phyloP scores from a whole-genome alignment of 2,329 filamentous ascomycete species.

The Hymenoscyphus scutula region DNA sequence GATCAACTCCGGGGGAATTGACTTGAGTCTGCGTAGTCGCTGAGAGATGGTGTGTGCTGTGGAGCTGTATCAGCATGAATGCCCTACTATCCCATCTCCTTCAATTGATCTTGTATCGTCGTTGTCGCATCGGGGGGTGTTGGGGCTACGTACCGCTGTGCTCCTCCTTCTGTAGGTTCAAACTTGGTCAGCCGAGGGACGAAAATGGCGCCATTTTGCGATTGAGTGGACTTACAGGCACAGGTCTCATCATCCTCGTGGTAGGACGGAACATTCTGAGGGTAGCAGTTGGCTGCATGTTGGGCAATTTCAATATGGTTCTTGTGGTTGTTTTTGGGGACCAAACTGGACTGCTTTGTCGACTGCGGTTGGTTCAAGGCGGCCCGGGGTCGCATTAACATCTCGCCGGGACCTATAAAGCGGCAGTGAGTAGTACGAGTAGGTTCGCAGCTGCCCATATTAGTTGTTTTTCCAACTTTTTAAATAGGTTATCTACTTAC shows the following conservation, averaged over 20 bases:
- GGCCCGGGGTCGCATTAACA: not conserved
- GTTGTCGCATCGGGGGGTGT: not conserved
- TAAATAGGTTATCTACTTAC: no score
- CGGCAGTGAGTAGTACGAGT: no score
- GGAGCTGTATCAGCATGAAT: constrained; percentile 24
- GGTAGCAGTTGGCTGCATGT: constrained; percentile 52
- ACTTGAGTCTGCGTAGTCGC: constrained; percentile 83
- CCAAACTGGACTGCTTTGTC: not conserved
- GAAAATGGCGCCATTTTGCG: not conserved
- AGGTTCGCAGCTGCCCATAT: no score
- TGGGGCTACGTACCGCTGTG: constrained; percentile 57
- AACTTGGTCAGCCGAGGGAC: constrained; percentile 33
- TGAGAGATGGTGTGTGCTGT: constrained; percentile 95
- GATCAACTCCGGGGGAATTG: constrained; percentile 89
- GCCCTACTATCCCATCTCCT: not conserved
- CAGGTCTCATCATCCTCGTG: constrained; percentile 63
- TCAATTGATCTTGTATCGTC: not conserved
- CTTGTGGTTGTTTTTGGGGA: not conserved
- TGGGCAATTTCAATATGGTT: constrained; percentile 19
- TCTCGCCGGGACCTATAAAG: not conserved
- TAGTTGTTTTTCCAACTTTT: no score
- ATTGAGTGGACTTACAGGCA: constrained; percentile 61
- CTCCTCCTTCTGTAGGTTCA: constrained; percentile 56
- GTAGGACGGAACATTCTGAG: constrained; percentile 67
- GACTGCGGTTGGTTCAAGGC: not conserved